Evolutionary conservation across 176 grass and related monocot genomes (phyloP).

Genomic region (Typha latifolia): DNA sequence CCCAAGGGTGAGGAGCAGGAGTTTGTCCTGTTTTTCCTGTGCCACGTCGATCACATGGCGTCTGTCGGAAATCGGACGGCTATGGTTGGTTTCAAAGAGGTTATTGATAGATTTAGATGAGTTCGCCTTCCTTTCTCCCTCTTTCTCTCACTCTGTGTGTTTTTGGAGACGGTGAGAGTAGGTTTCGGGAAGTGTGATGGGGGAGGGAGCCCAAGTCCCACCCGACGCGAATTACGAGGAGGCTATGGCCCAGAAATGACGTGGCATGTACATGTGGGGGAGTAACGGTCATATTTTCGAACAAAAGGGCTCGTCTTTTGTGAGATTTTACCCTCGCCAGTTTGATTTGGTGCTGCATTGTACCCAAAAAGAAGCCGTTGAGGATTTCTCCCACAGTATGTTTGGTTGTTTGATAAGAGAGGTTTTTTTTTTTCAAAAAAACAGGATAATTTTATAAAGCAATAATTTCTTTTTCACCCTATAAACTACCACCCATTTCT

Average conservation of each 20-base stretch:
- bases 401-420: too few species aligned
- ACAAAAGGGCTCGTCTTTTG: background rate
- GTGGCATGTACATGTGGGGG: background rate
- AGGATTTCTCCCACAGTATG: too few species aligned
- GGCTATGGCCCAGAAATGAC: conserved; percentile 13
- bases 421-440: too few species aligned
- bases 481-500: too few species aligned
- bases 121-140: background rate
- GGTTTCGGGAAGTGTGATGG: conserved; percentile 17
- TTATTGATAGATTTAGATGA: background rate
- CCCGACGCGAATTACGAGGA: conserved; percentile 9
- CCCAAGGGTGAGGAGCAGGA: background rate
- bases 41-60: conserved; percentile 37
- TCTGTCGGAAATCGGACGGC: conserved; percentile 48
- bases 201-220: conserved; percentile 17
- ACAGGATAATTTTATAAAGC: too few species aligned
- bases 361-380: too few species aligned
- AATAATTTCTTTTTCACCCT: too few species aligned
- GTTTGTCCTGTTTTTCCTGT: conserved; percentile 4
- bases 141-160: background rate
- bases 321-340: too few species aligned
- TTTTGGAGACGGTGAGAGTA: background rate
- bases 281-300: conserved; percentile 48
- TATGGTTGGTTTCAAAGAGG: background rate
- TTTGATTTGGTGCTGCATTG: too few species aligned